Percentiles rank a stretch among this genome's conserved stretches.
Evolutionary conservation across 2,329 filamentous ascomycete species (phyloP).

Genomic region (Bipolaris cookei): DNA sequence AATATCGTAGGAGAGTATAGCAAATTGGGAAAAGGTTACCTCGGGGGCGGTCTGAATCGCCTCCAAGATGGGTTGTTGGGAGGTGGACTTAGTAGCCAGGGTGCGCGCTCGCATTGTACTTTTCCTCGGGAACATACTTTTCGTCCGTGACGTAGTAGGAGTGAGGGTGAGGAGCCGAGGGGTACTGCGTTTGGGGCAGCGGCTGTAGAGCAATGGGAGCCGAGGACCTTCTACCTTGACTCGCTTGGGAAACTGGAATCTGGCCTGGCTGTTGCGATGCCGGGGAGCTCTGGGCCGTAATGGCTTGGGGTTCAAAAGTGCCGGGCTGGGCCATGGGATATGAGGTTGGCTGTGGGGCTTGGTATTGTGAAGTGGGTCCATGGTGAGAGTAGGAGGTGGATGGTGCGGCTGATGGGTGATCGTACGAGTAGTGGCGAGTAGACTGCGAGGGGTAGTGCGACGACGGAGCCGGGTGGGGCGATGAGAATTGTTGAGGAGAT

Average conservation of each 20-base stretch:
- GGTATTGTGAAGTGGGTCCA: constrained; percentile 27
- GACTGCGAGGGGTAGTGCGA: constrained; percentile 33
- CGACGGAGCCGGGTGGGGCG: constrained; percentile 24
- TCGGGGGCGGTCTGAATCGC: not conserved
- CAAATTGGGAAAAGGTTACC: not conserved
- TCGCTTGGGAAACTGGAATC: constrained; percentile 25
- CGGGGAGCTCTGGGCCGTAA: constrained; percentile 26
- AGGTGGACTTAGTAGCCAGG: constrained; percentile 12
- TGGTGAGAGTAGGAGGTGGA: constrained; percentile 35
- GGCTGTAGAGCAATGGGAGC: constrained; percentile 39
- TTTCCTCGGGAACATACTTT: constrained; percentile 31
- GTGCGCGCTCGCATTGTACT: constrained; percentile 19
- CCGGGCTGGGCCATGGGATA: constrained; percentile 35
- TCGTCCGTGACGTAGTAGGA: constrained; percentile 42
- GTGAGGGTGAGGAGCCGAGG: constrained; percentile 30
- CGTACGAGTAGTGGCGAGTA: constrained; percentile 31
- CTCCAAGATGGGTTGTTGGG: not conserved
- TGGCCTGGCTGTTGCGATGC: constrained; percentile 23
- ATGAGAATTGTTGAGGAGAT: constrained; percentile 37
- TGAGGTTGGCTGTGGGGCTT: constrained; percentile 31
- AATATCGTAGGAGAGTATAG: constrained; percentile 7
- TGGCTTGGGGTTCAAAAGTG: constrained; percentile 32
- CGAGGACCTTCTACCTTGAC: constrained; percentile 40
- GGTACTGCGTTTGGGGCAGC: constrained; percentile 33
- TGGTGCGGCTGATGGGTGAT: constrained; percentile 21